Evolutionary conservation across 2,329 filamentous ascomycete genomes (phyloP), one percentile per base, ranked within the genome.

Genomic region (Thelonectria discophora): DNA sequence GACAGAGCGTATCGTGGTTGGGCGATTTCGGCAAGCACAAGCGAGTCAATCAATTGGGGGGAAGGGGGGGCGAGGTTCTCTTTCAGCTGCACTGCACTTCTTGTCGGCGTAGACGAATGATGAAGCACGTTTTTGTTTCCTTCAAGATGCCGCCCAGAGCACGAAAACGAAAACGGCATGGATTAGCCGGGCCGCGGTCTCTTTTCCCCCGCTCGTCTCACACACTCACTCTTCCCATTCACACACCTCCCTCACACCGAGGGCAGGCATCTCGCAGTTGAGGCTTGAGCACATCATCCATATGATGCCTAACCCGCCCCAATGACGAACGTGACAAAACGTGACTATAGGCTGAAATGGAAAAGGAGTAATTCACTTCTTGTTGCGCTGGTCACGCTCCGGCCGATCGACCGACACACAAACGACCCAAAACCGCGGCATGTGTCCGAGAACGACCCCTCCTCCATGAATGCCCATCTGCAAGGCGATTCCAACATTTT

Each of bases 241-340:
- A 40, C 27, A 56, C 52, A 37, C 50, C 18, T 9, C 49, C 5
- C 17, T 48, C 52, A 37, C 52, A 55, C 57, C 52, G 58, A 61
- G 53, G n/a, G 47, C 21, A 46, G 12, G 9, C 18, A 40, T 15
- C n/a, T 40, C 13, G 20, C 43, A 37, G 21, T 52, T 45, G 58
- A 51, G 40, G 58, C 58, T 52, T 61, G 58, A 61, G 58, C 58
- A 61, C 58, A 61, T 54, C 58, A 61, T 61, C 52, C 17, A 7
- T 18, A 21, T 18, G 40, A 43, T 43, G 40, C 40, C 15, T 4
- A 18, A 43, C 20, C 20, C 17, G 11, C 18, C 18, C 21, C n/a
- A 10, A 5, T 6, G 17, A n/a, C 37, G 21, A 45, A 2, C 42
- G 10, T 20, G 10, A 21, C n/a, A 47, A 21, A 45, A 13, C 42